Evolutionary conservation across 352 stramenopile genomes (phyloP), one percentile per base, ranked within the genome.

Genomic region (Phytophthora meadii): DNA sequence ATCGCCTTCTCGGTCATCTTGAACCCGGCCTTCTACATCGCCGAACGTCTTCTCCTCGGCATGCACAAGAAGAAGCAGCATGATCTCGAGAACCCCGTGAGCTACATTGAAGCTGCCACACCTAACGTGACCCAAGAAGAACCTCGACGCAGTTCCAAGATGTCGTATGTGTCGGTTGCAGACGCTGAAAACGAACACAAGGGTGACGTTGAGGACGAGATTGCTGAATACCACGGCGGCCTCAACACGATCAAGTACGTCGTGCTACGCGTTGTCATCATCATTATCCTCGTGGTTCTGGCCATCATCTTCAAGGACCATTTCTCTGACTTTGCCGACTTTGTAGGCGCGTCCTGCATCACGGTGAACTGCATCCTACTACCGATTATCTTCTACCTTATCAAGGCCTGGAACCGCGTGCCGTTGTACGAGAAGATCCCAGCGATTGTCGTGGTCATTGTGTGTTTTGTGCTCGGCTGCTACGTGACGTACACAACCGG

Each of bases 291-390:
- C 5, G 61, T 69, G 45, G 61, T 69, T 32, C 19, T 68, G 5
- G n/a, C 61, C 6, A 68, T 68, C 61, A 50, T 68, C 10, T 63
- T 68, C 28, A 68, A 68, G 34, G 61, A 68, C 37, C 53, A 69
- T 39, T 69, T 69, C 47, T 64, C 61, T 0, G 61, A 64, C 39
- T 69, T 69, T 9, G 53, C 53, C 7, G 61, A 69, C 28, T 69
- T 69, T 8, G 46, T 69, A 2, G 54, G 61, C 5, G 53, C 61
- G 10, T 69, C 61, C 2, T 69, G 61, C 44, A 64, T 69, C 45
- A 69, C 61, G 28, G 54, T 63, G 45, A 69, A 69, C 39, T 69
- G 53, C 37, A 69, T 69, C 39, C 45, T 69, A 22, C n/a, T 69
- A 15, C 61, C 61, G 37, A 64, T 69, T 39, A 19, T 64, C 17